These are phyloP conservation scores for Diophrys sp. DNA, from an alignment of 73 alveolate species.

Conservation along the genomic window DNA sequence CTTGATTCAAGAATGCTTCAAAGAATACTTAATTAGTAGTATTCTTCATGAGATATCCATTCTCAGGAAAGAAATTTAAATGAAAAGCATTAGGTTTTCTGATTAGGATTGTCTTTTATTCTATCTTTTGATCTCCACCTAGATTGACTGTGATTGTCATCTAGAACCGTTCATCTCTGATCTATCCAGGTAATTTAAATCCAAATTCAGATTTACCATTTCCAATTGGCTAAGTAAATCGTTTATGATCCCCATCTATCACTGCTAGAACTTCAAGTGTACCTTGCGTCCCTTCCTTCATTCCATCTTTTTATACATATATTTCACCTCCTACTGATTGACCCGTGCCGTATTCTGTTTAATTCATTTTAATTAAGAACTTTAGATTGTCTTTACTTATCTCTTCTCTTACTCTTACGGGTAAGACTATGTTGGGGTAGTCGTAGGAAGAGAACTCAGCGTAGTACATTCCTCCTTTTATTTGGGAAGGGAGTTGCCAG, in stretches of 20 bases:
- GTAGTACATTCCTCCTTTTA: not conserved
- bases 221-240: too few relatives aligned
- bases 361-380: too few relatives aligned
- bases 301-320: too few relatives aligned
- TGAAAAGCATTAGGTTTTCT: not conserved
- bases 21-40: not conserved
- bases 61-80: not conserved
- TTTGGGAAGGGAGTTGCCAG: not conserved
- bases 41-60: too few relatives aligned
- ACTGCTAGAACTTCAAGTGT: not conserved
- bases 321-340: too few relatives aligned
- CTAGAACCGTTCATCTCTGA: not conserved
- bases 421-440: not conserved
- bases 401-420: not conserved
- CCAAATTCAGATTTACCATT: too few relatives aligned
- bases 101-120: not conserved
- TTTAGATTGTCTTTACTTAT: too few relatives aligned
- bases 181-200: not conserved
- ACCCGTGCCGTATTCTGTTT: too few relatives aligned
- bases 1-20: not conserved
- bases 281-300: not conserved
- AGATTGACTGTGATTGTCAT: not conserved
- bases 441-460: constrained; percentile 1
- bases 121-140: not conserved
- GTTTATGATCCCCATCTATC: not conserved